phyloP scores from a whole-genome alignment of 257 asterid genomes.

The Plectranthus barbatus region DNA sequence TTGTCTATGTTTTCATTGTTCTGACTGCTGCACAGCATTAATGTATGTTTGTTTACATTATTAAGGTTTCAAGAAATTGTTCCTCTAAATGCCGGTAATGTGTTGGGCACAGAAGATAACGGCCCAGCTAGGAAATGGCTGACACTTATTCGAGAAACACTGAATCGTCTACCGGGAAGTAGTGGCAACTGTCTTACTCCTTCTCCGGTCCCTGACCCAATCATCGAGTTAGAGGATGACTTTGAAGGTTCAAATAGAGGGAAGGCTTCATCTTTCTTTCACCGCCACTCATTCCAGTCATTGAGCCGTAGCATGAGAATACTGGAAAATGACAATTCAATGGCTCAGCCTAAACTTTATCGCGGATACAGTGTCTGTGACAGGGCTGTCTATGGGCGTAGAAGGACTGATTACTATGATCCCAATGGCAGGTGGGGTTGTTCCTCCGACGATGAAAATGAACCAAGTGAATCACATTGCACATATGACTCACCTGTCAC shows the following conservation, averaged over 20 bases:
- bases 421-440: constrained; percentile 52
- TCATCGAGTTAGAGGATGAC: constrained; percentile 72
- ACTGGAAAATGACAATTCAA: constrained; percentile 44
- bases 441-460: constrained; percentile 55
- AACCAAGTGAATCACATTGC: constrained; percentile 45
- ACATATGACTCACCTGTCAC: constrained; percentile 41
- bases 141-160: constrained; percentile 60
- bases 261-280: constrained; percentile 46
- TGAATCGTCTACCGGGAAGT: constrained; percentile 68
- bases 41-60: not conserved
- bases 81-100: constrained; percentile 96
- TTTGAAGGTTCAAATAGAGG: constrained; percentile 64
- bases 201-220: constrained; percentile 76
- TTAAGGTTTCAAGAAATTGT: constrained; percentile 97
- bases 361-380: constrained; percentile 85
- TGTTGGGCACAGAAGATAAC: constrained; percentile 90
- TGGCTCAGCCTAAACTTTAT: constrained; percentile 58
- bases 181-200: constrained; percentile 52
- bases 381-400: constrained; percentile 47
- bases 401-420: constrained; percentile 50
- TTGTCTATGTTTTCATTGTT: not conserved
- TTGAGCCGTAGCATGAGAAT: constrained; percentile 79
- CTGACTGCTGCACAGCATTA: not conserved
- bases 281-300: constrained; percentile 67
- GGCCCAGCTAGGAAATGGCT: constrained; percentile 96